These are phyloP conservation scores for Neurospora discreta DNA, from an alignment of 495 filamentous ascomycete species.

Conservation along the genomic window DNA sequence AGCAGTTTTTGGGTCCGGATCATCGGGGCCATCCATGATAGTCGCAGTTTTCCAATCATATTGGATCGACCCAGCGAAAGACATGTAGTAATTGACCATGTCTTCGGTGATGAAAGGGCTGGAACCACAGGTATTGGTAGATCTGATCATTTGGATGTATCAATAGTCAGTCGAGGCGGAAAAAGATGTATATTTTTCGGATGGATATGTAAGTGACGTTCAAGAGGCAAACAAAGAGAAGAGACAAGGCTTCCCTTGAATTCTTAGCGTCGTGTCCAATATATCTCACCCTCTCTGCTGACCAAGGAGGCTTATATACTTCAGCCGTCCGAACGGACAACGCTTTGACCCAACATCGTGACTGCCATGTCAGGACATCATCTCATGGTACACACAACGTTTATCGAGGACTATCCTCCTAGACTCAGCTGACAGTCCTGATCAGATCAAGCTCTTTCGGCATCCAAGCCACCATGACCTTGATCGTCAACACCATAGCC, in stretches of 20 bases:
- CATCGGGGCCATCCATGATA: not conserved
- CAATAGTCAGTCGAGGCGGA: not conserved
- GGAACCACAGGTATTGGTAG: not conserved
- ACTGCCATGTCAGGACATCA: not conserved
- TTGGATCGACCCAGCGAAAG: not conserved
- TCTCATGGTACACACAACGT: not conserved
- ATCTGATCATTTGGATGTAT: not conserved
- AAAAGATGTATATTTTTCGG: not conserved
- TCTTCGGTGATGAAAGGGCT: not conserved
- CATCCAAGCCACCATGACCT: not conserved
- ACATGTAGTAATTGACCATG: not conserved
- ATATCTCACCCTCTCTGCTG: not conserved
- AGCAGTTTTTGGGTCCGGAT: not conserved
- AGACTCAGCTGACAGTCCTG: not conserved
- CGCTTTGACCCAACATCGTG: not conserved
- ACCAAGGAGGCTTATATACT: not conserved
- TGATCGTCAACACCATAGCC: not conserved
- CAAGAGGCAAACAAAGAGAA: not conserved
- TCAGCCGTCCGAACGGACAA: not conserved
- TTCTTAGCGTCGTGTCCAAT: not conserved
- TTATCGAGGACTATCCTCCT: not conserved
- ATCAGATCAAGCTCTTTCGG: not conserved
- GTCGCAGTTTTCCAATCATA: not conserved
- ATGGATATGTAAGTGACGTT: not conserved
- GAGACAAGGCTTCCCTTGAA: not conserved